phyloP scores from a whole-genome alignment of 2,329 filamentous ascomycete genomes.

The Colletotrichum abscissum region DNA sequence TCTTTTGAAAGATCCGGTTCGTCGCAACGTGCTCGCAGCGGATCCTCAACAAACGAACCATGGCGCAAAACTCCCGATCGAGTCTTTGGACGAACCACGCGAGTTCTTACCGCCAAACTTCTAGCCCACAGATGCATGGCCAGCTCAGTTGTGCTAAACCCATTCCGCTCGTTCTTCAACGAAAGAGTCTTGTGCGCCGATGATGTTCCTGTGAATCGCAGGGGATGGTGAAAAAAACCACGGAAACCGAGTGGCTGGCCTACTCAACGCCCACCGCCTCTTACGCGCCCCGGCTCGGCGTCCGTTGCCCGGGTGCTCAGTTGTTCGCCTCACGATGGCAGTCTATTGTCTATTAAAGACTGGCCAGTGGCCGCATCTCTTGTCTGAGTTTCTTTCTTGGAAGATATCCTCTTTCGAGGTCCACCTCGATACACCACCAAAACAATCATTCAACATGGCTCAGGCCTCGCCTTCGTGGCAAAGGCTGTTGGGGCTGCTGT shows the following conservation, averaged over 20 bases:
- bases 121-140: constrained; percentile 18
- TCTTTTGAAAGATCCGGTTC: constrained; percentile 24
- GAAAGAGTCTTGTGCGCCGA: constrained; percentile 11
- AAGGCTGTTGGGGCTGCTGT: constrained; percentile 32
- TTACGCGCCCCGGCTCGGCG: not conserved
- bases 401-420: constrained; percentile 34
- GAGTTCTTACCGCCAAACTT: constrained; percentile 28
- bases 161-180: constrained; percentile 10
- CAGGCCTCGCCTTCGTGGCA: constrained; percentile 33
- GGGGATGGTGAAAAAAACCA: constrained; percentile 3
- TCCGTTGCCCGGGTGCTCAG: constrained; percentile 24
- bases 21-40: not conserved
- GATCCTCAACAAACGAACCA: constrained; percentile 22
- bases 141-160: constrained; percentile 21
- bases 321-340: not conserved
- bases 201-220: not conserved
- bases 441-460: constrained; percentile 18
- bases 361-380: constrained; percentile 4
- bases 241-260: constrained; percentile 22
- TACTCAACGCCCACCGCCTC: constrained; percentile 22
- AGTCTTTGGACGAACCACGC: constrained; percentile 19
- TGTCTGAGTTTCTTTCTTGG: constrained; percentile 10
- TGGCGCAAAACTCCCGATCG: constrained; percentile 4
- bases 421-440: constrained; percentile 25
- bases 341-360: constrained; percentile 29